Evolutionary conservation across 2,329 filamentous ascomycete species (phyloP), one percentile per base, ranked within the genome.

Genomic region (Zelopaecilomyces penicillatus): DNA sequence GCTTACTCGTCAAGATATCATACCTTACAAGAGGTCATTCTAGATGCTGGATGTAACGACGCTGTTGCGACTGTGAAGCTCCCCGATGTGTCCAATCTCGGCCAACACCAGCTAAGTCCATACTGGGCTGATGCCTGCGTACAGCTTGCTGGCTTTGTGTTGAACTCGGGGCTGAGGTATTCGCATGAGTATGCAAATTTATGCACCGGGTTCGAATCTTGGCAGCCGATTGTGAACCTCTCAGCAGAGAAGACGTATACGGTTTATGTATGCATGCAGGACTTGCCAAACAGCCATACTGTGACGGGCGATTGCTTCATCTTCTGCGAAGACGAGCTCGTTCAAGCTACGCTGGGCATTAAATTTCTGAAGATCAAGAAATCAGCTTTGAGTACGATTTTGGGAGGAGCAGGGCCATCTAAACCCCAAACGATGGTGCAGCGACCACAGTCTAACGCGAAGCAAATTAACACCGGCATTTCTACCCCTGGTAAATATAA

Each of bases 361-460:
- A 43, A 40, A 7, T 46, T 46, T 30, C 27, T 39, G 9, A 46
- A 43, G 33, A 29, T 46, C 10, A 39, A 30, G 19, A 39, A 37
- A 30, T 34, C 5, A 2, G 31, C 34, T 8, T 29, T 43, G 8
- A 34, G 30, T 12, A 3, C 30, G 6, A 32, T 42, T 35, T 28
- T 42, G 6, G 30, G 29, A 29, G 34, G 11, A 40, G 6, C 12
- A 6, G 28, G 12, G 3, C 32, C 32, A 12, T 34, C 32, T 3
- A 19, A 19, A 19, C 19, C 19, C 19, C 19, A 19, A 19, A 3
- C 19, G 19, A 19, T 19, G 19, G 19, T 19, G 19, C 19, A 19
- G 19, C 19, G 19, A 19, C 3, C 19, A 19, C 19, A 19, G 19
- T 19, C 19, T 19, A 19, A 19, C 19, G 12, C 12, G 12, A 34